Evolutionary conservation across 1,284 basidiomycete species (phyloP).

Genomic region (Microbotryum intermedium): DNA sequence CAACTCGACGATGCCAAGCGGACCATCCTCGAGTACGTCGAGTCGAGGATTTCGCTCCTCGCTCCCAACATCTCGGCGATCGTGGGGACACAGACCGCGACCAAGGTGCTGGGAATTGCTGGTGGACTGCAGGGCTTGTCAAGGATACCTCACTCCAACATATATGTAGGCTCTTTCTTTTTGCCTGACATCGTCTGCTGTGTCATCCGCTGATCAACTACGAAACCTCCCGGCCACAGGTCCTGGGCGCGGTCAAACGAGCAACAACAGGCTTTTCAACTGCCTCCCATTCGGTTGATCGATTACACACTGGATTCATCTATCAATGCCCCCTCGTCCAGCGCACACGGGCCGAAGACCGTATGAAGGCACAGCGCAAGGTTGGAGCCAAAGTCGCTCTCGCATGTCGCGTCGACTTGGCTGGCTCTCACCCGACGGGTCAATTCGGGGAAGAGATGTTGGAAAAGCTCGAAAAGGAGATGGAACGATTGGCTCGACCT

Average conservation of each 20-base stretch:
- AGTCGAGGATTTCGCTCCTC: constrained; percentile 94
- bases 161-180: constrained; percentile 57
- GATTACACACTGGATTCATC: constrained; percentile 92
- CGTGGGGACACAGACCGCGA: constrained; percentile 94
- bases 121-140: constrained; percentile 83
- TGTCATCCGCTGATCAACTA: neutral
- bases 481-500: constrained; percentile 86
- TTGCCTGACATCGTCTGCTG: neutral
- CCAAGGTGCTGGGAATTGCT: constrained; percentile 93
- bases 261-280: constrained; percentile 74
- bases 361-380: constrained; percentile 83
- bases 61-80: constrained; percentile 97
- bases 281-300: constrained; percentile 50
- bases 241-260: constrained; percentile 88
- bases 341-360: constrained; percentile 79
- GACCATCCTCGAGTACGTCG: constrained; percentile 97
- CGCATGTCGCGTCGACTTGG: constrained; percentile 85
- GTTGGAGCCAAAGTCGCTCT: constrained; percentile 85
- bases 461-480: constrained; percentile 79
- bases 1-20: constrained; percentile 78
- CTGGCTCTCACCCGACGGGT: constrained; percentile 61
- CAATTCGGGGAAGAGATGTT: constrained; percentile 69
- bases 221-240: constrained; percentile 45
- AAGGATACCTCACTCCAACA: constrained; percentile 92
- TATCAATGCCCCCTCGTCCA: constrained; percentile 85